phyloP scores from a whole-genome alignment of 306 rosid species.

The Purshia tridentata region DNA sequence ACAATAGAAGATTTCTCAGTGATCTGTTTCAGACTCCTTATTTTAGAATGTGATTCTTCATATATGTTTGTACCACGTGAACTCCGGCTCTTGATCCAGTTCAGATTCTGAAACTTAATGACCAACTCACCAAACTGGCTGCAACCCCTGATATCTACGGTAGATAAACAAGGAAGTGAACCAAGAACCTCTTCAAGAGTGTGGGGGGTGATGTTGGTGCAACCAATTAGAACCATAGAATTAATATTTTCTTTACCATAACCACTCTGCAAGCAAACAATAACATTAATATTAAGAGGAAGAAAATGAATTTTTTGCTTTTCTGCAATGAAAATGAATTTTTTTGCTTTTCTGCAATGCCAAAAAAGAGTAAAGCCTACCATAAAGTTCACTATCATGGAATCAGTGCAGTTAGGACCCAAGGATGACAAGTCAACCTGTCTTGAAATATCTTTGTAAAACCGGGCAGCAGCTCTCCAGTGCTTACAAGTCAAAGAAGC shows the following conservation, averaged over 20 bases:
- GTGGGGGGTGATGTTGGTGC: conserved; percentile 63
- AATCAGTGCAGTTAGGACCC: conserved; percentile 77
- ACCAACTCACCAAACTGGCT: conserved; percentile 73
- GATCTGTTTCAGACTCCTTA: conserved; percentile 67
- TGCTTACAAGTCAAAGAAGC: conserved; percentile 88
- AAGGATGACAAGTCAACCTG: conserved; percentile 75
- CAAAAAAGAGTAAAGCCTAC: conserved; percentile 48
- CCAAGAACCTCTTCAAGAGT: conserved; percentile 78
- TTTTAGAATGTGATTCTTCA: conserved; percentile 66
- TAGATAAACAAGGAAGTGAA: conserved; percentile 65
- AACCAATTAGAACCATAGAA: conserved; percentile 69
- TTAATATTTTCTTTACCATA: conserved; percentile 69
- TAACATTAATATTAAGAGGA: conserved; percentile 30
- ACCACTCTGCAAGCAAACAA: conserved; percentile 65
- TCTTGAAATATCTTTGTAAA: conserved; percentile 70
- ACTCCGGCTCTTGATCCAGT: conserved; percentile 78
- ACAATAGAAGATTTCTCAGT: conserved; percentile 54
- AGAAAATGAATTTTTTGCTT: conserved; percentile 15
- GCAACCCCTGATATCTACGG: conserved; percentile 86
- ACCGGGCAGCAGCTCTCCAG: conserved; percentile 74
- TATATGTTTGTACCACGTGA: conserved; percentile 37
- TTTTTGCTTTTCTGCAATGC: conserved; percentile 12
- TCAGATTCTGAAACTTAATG: conserved; percentile 56
- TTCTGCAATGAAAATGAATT: conserved; percentile 18
- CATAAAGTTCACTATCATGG: conserved; percentile 61